Evolutionary conservation across 306 rosid species (phyloP), one percentile per base, ranked within the genome.

Genomic region (Argentina anserina): DNA sequence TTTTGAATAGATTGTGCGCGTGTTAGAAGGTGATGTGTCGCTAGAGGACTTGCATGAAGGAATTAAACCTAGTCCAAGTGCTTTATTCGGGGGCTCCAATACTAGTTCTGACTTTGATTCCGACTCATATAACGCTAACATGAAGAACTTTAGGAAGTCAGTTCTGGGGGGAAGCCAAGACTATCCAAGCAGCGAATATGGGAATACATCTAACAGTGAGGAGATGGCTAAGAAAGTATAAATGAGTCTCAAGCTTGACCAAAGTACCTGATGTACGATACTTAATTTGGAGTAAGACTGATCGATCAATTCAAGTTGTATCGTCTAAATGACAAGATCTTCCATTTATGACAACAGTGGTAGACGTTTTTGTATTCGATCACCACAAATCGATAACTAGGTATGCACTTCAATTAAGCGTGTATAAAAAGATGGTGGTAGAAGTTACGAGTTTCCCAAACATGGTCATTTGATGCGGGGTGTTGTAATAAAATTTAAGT

Each of bases 1-100:
- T 31, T 1, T 65, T 55, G 7, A 25, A 76, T 76, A 93, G 98
- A 75, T 90, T 71, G 92, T 90, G 20, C 83, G 97, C 1, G 90
- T 86, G 2, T 34, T 93, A 70, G 97, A 90, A 85, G 98, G 96
- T 34, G 97, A 93, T 58, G 90, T 81, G 10, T 85, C 90, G 9
- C 50, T 86, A 4, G 94, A 93, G 4, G 90, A 84, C 53, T 84
- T 93, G 65, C 69, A 52, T 50, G 79, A 81, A 0, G 96, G 89
- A 49, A 75, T 83, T 60, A 91, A 81, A 66, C 83, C 90, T 0
- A 88, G 89, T 2, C 85, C 81, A 0, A 85, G 85, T 56, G 12
- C 77, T 3, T 1, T 65, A 3, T 82, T 72, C 15, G 56, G 83
- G 1, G 47, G 70, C 60, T 62, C 49, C 18, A 9, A 37, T n/a